These are phyloP conservation scores for Pseudogymnoascus sp. DNA, from an alignment of 2,329 filamentous ascomycete species.

Conservation along the genomic window DNA sequence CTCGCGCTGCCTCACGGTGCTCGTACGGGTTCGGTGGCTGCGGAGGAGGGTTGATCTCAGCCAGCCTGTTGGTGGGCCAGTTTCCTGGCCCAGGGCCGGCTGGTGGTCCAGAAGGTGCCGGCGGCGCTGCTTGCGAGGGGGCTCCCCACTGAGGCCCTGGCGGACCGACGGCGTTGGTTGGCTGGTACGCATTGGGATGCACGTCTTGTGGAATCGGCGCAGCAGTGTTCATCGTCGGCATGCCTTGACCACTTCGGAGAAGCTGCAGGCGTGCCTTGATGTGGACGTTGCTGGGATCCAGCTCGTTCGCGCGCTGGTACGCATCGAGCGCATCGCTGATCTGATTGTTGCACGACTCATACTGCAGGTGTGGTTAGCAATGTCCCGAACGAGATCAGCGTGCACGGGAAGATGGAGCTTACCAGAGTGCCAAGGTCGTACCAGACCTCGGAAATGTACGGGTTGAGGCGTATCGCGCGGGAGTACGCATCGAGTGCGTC, in stretches of 20 bases:
- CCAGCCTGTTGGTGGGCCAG: constrained; percentile 58
- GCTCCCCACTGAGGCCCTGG: constrained; percentile 85
- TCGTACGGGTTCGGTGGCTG: constrained; percentile 78
- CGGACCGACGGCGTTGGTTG: constrained; percentile 70
- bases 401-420: constrained; percentile 35
- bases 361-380: constrained; percentile 42
- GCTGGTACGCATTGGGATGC: constrained; percentile 88
- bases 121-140: constrained; percentile 58
- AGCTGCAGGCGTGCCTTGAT: constrained; percentile 92
- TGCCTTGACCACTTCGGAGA: constrained; percentile 70
- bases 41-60: constrained; percentile 68
- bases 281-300: constrained; percentile 86
- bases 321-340: constrained; percentile 93
- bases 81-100: constrained; percentile 33
- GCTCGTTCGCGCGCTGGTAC: constrained; percentile 86
- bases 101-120: constrained; percentile 42
- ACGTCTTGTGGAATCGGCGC: constrained; percentile 93
- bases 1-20: constrained; percentile 62
- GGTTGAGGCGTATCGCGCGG: constrained; percentile 89
- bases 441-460: constrained; percentile 98
- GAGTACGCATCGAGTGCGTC: constrained; percentile 97
- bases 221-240: constrained; percentile 55
- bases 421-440: constrained; percentile 94
- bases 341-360: constrained; percentile 98
- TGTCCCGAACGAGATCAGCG: constrained; percentile 18